A percentile compares a stretch with the other conserved stretches of the same genome.
phyloP scores from a whole-genome alignment of 208 protist species.

The Novymonas esmeraldas region DNA sequence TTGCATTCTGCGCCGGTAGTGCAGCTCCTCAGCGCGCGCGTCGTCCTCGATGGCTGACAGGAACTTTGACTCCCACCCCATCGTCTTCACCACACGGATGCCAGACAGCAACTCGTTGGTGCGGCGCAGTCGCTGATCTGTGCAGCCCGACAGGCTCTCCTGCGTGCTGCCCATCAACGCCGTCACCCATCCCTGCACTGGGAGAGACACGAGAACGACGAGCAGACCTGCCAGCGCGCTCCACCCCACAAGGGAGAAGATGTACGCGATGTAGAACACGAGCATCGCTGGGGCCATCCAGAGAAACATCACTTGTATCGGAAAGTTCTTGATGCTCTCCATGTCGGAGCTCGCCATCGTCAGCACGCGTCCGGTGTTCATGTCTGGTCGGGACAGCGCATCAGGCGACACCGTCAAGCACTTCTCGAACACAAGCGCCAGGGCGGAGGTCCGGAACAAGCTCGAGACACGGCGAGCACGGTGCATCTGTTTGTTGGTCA shows the following conservation, averaged over 20 bases:
- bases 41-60: constrained; percentile 33
- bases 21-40: constrained; percentile 47
- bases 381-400: constrained; percentile 64
- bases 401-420: constrained; percentile 53
- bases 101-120: constrained; percentile 92
- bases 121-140: constrained; percentile 84
- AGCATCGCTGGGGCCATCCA: constrained; percentile 75
- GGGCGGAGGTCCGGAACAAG: constrained; percentile 62
- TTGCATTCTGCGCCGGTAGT: constrained; percentile 30
- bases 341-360: constrained; percentile 89
- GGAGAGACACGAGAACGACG: constrained; percentile 65
- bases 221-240: constrained; percentile 70
- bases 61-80: constrained; percentile 88
- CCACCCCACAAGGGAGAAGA: constrained; percentile 70
- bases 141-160: constrained; percentile 33
- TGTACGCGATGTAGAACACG: constrained; percentile 39
- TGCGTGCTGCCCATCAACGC: constrained; percentile 28
- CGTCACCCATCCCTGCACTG: constrained; percentile 62
- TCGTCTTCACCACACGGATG: constrained; percentile 94
- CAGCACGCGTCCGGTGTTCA: constrained; percentile 82
- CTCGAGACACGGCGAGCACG: constrained; percentile 32
- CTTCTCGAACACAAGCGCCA: constrained; percentile 81
- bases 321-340: constrained; percentile 47
- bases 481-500: constrained; percentile 47
- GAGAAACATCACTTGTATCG: constrained; percentile 40